Conservation (phyloP, 805 yeast genomes). For the Yarrowia sp. region DNA sequence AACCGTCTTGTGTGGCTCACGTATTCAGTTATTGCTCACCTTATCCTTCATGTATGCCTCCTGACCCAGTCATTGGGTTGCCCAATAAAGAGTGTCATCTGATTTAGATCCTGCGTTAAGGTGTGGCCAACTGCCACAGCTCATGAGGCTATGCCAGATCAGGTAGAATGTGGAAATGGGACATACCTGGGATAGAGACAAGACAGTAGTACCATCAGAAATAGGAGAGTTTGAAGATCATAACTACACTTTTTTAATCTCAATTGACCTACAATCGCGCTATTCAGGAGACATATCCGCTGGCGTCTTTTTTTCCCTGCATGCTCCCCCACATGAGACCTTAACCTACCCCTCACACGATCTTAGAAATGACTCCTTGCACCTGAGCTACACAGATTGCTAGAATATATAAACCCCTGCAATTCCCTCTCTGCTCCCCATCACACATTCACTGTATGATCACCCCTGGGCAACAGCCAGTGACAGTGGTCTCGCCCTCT, state of each 20-base stretch:
- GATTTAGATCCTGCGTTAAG: neutral
- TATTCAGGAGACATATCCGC: neutral
- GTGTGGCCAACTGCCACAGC: neutral
- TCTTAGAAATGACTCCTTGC: neutral
- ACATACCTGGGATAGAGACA: too few relatives aligned
- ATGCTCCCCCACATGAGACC: slow-evolving; percentile 6
- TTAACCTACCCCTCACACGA: slow-evolving; percentile 19
- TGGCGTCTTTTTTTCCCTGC: slow-evolving; percentile 24
- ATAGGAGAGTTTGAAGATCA: neutral
- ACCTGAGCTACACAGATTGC: neutral
- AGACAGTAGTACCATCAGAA: neutral
- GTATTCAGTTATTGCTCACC: too few relatives aligned
- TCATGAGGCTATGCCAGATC: too few relatives aligned
- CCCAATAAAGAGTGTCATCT: slow-evolving; percentile 2
- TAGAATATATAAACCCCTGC: slow-evolving; percentile 12
- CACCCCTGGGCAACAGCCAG: slow-evolving; percentile 11
- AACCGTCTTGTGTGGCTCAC: too few relatives aligned
- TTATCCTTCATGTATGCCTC: neutral
- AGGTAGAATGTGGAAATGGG: too few relatives aligned
- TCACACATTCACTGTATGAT: slow-evolving; percentile 20
- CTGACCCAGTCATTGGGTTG: neutral
- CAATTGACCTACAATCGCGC: neutral
- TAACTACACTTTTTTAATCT: too few relatives aligned
- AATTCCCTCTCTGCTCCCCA: neutral
- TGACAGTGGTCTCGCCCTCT: slow-evolving; percentile 8